Percentiles rank a stretch among this genome's conserved stretches.
Conservation (phyloP, 768 basidiomycete species). For the Cystofilobasidium macerans region DNA sequence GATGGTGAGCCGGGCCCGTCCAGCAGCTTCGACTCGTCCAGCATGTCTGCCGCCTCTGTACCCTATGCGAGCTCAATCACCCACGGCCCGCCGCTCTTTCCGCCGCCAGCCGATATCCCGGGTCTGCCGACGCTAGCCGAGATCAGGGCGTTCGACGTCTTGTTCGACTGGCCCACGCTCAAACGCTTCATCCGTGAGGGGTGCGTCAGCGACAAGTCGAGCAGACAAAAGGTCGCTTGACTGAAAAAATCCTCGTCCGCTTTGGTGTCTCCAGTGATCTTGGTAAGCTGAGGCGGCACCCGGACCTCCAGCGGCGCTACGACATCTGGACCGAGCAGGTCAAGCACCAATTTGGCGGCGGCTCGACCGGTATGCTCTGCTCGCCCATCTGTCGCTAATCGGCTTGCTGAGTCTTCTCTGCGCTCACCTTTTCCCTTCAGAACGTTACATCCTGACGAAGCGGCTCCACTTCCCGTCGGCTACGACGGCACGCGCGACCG, state of each 20-base stretch:
- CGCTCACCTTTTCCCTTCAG: no score
- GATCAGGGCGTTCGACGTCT: constrained; percentile 1
- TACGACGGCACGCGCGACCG: constrained; percentile 5
- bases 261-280: not conserved
- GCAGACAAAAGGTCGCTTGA: not conserved
- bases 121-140: not conserved
- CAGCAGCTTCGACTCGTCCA: not conserved
- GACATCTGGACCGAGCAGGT: constrained; percentile 50
- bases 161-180: constrained; percentile 2
- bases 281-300: constrained; percentile 47
- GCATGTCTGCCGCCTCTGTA: not conserved
- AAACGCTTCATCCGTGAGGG: not conserved
- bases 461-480: constrained; percentile 7
- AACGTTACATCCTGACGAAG: constrained; percentile 23
- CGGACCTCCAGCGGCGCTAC: constrained; percentile 57
- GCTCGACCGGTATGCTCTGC: constrained; percentile 46
- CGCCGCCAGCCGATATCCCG: not conserved
- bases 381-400: constrained; percentile 42
- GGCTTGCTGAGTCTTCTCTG: constrained; percentile 47
- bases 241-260: no score
- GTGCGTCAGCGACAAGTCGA: not conserved
- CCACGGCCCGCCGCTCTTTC: not conserved
- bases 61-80: not conserved
- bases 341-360: constrained; percentile 49
- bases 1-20: no score